Evolutionary conservation across 352 stramenopile genomes (phyloP), one percentile per base, ranked within the genome.

Genomic region (Globisporangium orthogonon): DNA sequence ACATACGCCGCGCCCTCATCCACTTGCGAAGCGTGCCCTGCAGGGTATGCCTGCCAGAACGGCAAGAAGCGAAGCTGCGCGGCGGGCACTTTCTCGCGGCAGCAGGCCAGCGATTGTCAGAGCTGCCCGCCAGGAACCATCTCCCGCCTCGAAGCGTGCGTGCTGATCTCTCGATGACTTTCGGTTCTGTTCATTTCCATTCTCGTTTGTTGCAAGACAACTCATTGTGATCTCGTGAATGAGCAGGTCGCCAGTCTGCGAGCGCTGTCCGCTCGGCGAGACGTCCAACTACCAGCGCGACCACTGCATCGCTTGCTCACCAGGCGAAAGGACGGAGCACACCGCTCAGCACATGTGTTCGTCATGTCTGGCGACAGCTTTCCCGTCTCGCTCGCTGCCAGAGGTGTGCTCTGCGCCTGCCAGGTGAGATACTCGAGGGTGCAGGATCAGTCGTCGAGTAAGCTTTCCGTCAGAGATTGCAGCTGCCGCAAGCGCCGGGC

Each of bases 101-200:
- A 50, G 9, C 60, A 71, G 4, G 65, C 76, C 6, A 78, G 70
- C 47, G 66, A 84, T 50, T 89, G 78, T 41, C 56, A 76, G 44
- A 80, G 61, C 48, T 89, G 78, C 53, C 78, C 76, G 9, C 78
- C 78, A 17, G 78, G 78, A 5, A 79, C 76, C 4, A 85, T 86
- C 43, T 82, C 73, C 10, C 62, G 18, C 0, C 60, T 61, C 0
- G 65, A 80, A 52, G 71, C 66, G 67, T 86, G 67, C 40, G 73
- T 58, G 3, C 6, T 56, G 13, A 50, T 28, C 5, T 14, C 17
- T 37, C 33, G 33, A 40, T 11, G 37, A 43, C 51, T 23, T 17
- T 17, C 29, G 51, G 29, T 47, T 14, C 11, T 17, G n/a, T n/a
- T 45, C 15, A 29, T 46, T 23, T 17, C 37, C 18, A 30, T 51